These are phyloP conservation scores for Colletotrichum sp. DNA, from an alignment of 2,329 filamentous ascomycete species.

Conservation along the genomic window DNA sequence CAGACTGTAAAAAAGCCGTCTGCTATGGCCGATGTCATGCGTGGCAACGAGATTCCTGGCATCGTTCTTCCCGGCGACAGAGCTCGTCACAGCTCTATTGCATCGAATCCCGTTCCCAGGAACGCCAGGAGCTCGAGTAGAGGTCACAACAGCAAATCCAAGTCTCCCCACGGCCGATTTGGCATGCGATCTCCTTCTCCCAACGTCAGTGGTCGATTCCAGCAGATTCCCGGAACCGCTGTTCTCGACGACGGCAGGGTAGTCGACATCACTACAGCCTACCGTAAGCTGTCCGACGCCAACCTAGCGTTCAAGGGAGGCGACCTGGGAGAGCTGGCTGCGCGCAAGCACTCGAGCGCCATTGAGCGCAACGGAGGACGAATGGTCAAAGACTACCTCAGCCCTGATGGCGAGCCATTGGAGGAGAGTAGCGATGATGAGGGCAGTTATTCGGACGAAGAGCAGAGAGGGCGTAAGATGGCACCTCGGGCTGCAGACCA, in stretches of 20 bases:
- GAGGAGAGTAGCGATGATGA: constrained; percentile 77
- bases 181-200: constrained; percentile 20
- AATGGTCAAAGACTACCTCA: constrained; percentile 70
- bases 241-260: constrained; percentile 64
- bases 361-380: constrained; percentile 54
- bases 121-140: constrained; percentile 26
- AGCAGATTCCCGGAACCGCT: constrained; percentile 30
- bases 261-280: constrained; percentile 72
- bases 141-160: constrained; percentile 50
- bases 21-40: constrained; percentile 58
- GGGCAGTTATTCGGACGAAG: constrained; percentile 66
- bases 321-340: constrained; percentile 63
- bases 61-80: constrained; percentile 53
- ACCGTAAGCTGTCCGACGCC: constrained; percentile 74
- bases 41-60: constrained; percentile 53
- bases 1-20: constrained; percentile 43
- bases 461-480: constrained; percentile 66
- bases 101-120: constrained; percentile 25
- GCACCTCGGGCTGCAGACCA: constrained; percentile 50
- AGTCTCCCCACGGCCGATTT: constrained; percentile 57
- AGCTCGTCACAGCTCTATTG: constrained; percentile 44
- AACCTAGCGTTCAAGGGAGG: constrained; percentile 69
- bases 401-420: constrained; percentile 68
- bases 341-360: constrained; percentile 53
- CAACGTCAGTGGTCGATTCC: constrained; percentile 17